Percentiles rank a stretch among this genome's conserved stretches.
phyloP scores from a whole-genome alignment of 2,329 filamentous ascomycete genomes.

The Gremmenia infestans region DNA sequence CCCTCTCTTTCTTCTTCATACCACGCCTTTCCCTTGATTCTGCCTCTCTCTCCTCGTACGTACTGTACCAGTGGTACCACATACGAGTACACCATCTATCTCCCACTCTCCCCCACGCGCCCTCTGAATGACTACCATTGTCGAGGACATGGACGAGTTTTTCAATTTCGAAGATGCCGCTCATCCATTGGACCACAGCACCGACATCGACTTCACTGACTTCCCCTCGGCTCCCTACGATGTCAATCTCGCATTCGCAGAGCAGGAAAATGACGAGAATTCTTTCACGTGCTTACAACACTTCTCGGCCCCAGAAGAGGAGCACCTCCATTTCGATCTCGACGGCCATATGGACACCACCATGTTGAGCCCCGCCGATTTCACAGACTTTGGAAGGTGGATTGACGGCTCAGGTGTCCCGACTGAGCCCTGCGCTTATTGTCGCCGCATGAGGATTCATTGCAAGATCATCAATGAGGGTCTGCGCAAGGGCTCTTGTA shows the following conservation, averaged over 20 bases:
- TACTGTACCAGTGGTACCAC: background rate
- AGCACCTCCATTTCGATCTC: conserved; percentile 32
- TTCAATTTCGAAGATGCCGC: conserved; percentile 56
- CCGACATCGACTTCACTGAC: conserved; percentile 14
- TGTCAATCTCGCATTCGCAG: conserved; percentile 50
- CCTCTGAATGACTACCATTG: conserved; percentile 35
- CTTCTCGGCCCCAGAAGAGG: conserved; percentile 42
- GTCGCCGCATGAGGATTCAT: conserved; percentile 46
- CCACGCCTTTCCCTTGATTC: conserved; percentile 22
- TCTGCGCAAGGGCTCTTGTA: conserved; percentile 56
- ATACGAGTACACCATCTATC: background rate
- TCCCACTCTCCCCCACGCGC: conserved; percentile 12
- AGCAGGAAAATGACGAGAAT: conserved; percentile 54
- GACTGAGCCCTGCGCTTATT: conserved; percentile 45
- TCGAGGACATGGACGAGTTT: conserved; percentile 53
- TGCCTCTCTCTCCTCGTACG: background rate
- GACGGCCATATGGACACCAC: conserved; percentile 30
- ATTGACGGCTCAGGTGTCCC: conserved; percentile 28
- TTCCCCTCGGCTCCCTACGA: conserved; percentile 32
- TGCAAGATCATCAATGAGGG: conserved; percentile 59
- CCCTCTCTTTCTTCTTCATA: background rate
- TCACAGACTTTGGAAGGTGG: conserved; percentile 34
- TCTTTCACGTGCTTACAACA: conserved; percentile 56
- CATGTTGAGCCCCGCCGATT: conserved; percentile 39
- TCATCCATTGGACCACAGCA: conserved; percentile 9